Evolutionary conservation across 2,329 filamentous ascomycete genomes (phyloP), one percentile per base, ranked within the genome.

Genomic region (Cytospora mali): DNA sequence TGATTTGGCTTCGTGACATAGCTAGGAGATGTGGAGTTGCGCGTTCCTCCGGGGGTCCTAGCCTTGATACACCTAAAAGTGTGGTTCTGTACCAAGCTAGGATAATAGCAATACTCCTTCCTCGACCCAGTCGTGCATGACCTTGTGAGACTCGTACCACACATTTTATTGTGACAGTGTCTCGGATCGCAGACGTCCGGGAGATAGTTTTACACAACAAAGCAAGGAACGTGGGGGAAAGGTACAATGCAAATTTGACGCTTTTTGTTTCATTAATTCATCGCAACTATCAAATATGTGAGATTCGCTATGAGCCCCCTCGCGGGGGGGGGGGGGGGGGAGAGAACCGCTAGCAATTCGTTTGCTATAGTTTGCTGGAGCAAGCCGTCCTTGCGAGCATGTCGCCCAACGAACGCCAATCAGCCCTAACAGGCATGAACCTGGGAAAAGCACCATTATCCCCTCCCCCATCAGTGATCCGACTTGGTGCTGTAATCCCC

Each of bases 261-360:
- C 42, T 46, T 46, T 23, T 4, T n/a, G n/a, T 46, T 23, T 46
- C 42, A 46, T 46, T 46, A 46, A 46, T 23, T 42, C 42, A 46
- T 46, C n/a, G 42, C n/a, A 23, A 46, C 42, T 42, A 23, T 49
- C 39, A 27, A 21, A 27, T 4, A 16, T 6, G n/a, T n/a, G n/a
- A 23, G 10, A 57, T 27, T 29, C 39, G 39, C 14, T 57, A 48
- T 57, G 39, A 28, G 55, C 55, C 33, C 27, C 39, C 28, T 39
- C 35, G 35, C 35, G n/a, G n/a, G n/a, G n/a, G n/a, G n/a, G n/a
- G n/a, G n/a, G n/a, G n/a, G n/a, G n/a, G n/a, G n/a, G n/a, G n/a
- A n/a, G n/a, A n/a, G n/a, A n/a, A n/a, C n/a, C n/a, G n/a, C 14
- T n/a, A 42, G 42, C 21, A 46, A 11, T 23, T 23, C 5, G 42